Base-by-base conservation (phyloP, 352 stramenopile species). In the Globisporangium middletonii region DNA sequence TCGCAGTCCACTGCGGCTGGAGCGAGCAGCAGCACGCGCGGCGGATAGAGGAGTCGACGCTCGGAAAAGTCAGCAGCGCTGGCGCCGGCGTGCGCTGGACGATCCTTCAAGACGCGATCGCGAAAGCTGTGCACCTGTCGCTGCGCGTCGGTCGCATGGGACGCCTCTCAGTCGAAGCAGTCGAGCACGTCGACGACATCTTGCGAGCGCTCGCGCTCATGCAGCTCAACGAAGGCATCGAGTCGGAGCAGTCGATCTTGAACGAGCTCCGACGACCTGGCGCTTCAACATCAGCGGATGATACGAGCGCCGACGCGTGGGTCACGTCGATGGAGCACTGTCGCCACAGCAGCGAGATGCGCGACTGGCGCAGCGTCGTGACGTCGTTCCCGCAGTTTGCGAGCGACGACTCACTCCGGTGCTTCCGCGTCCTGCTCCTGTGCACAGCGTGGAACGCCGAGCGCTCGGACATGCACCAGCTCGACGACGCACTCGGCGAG, bases 101-200 rank as follows among this genome's bases (percentile, higher is more conserved):
- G 0, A 72, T 94, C 63, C 50, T 94, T 46, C 78, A 92, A 55
- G 77, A 89, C 26, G 86, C 73, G 13, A 73, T 94, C 52, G 69
- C 75, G 9, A 85, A 90, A 67, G 72, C 73, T 11, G 75, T 92
- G 4, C 81, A 92, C 54, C 63, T 92, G n/a, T 86, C 77, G 4
- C 64, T 92, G 19, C 72, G 81, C 18, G 62, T 94, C 12, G 81
- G 79, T 47, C 77, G 84, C 64, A 69, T 75, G 27, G 74, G 78
- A 7, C 76, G 73, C 18, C 49, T 89, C 3, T 85, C 78, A n/a
- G 73, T 88, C 13, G 78, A 90, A 49, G 60, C 73, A 7, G 79
- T 92, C n/a, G 80, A 94, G 55, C 72, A 81, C 18, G 73, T 92
- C 2, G 84, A 94, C 51, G 82, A 92, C 2, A 78, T 92, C 30